A percentile compares a stretch with the other conserved stretches of the same genome.
phyloP scores from a whole-genome alignment of 352 stramenopile species.

The Pythium sukuiense region DNA sequence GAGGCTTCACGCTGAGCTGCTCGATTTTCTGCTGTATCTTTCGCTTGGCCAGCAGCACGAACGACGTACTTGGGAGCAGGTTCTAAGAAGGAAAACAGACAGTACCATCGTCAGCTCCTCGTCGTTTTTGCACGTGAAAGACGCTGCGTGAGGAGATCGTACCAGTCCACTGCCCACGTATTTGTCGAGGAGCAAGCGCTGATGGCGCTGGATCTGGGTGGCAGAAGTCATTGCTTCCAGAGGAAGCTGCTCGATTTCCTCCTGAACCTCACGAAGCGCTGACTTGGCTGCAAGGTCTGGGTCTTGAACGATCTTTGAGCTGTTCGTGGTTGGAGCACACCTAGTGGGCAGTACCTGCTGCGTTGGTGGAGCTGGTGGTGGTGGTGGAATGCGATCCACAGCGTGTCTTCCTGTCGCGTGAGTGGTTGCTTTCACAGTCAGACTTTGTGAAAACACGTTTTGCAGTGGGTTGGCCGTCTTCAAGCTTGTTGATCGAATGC shows the following conservation, averaged over 20 bases:
- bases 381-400: not conserved
- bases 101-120: not conserved
- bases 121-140: not conserved
- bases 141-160: not conserved
- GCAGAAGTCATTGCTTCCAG: not conserved
- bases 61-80: constrained; percentile 45
- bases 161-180: constrained; percentile 42
- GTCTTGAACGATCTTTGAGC: constrained; percentile 5
- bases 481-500: not conserved
- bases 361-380: not conserved
- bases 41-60: constrained; percentile 44
- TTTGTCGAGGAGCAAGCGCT: constrained; percentile 37
- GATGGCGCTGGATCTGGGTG: not conserved
- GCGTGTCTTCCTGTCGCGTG: not conserved
- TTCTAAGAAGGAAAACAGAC: constrained; percentile 25
- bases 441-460: constrained; percentile 19
- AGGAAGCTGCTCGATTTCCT: constrained; percentile 43
- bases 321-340: not conserved
- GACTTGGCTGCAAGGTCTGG: constrained; percentile 39
- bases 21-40: constrained; percentile 53
- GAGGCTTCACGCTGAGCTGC: constrained; percentile 22
- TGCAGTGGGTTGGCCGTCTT: constrained; percentile 5
- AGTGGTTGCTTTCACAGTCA: not conserved
- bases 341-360: not conserved
- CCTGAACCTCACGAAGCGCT: constrained; percentile 42